Evolutionary conservation across 164 flowering plant species (phyloP).

Genomic region (Paratinospora sagittata): DNA sequence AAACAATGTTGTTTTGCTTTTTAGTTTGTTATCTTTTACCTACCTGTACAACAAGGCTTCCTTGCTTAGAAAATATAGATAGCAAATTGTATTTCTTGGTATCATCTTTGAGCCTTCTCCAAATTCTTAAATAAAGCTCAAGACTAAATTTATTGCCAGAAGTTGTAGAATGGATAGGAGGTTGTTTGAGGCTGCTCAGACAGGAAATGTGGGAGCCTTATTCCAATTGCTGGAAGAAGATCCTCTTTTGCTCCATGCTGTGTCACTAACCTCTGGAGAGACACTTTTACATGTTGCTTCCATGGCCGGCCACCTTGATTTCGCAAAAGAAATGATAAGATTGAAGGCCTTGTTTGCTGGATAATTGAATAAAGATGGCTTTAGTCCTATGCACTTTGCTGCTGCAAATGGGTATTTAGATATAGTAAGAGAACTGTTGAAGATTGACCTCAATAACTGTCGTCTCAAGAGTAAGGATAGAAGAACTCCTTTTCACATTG

Average conservation of each 20-base stretch:
- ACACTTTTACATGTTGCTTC: constrained; percentile 37
- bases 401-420: constrained; percentile 11
- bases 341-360: constrained; percentile 24
- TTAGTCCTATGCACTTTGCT: constrained; percentile 33
- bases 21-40: not conserved
- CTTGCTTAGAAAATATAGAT: not conserved
- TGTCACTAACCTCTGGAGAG: constrained; percentile 9
- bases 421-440: constrained; percentile 11
- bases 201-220: not conserved
- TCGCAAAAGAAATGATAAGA: constrained; percentile 24
- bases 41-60: not conserved
- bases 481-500: constrained; percentile 32
- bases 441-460: constrained; percentile 15
- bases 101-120: not conserved
- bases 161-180: not conserved
- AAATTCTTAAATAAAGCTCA: not conserved
- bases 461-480: constrained; percentile 22
- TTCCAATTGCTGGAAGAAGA: constrained; percentile 5
- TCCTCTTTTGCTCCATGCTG: constrained; percentile 16
- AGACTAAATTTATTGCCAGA: not conserved
- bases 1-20: not conserved
- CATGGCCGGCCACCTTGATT: constrained; percentile 23
- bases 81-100: not conserved
- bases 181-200: not conserved
- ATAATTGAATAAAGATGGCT: constrained; percentile 32